phyloP scores from a whole-genome alignment of 441 rosid species.

The Manihot esculenta region DNA sequence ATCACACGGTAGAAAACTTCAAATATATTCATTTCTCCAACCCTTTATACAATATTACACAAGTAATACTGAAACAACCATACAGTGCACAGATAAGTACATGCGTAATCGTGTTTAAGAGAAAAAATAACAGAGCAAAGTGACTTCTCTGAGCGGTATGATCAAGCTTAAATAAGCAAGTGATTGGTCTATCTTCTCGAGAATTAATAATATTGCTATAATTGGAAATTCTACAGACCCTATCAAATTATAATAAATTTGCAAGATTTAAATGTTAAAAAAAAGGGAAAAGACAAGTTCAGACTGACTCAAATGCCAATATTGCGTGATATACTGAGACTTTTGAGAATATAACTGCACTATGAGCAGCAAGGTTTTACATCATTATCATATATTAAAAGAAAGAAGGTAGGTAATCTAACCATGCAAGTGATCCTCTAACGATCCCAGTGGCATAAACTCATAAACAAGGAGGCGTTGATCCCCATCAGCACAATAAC shows the following conservation, averaged over 20 bases:
- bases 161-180: not conserved
- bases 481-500: constrained; percentile 98
- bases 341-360: constrained; percentile 8
- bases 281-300: too few relatives aligned
- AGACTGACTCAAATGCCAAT: not conserved
- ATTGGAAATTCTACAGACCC: not conserved
- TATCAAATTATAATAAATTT: not conserved
- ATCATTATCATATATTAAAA: not conserved
- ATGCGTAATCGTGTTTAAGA: not conserved
- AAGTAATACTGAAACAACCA: too few relatives aligned
- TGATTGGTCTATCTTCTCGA: not conserved
- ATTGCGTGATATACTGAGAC: not conserved
- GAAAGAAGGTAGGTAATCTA: constrained; percentile 24
- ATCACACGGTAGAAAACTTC: not conserved
- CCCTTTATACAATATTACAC: too few relatives aligned
- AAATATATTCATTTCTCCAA: not conserved
- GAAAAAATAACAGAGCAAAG: not conserved
- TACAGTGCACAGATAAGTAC: not conserved
- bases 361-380: not conserved
- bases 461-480: constrained; percentile 97
- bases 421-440: constrained; percentile 99
- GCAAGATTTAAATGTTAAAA: not conserved
- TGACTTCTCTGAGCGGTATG: not conserved
- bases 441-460: constrained; percentile 90
- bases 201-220: not conserved